phyloP scores from a whole-genome alignment of 1,139 yeast species.

The Saccharomyces pastorianus region DNA sequence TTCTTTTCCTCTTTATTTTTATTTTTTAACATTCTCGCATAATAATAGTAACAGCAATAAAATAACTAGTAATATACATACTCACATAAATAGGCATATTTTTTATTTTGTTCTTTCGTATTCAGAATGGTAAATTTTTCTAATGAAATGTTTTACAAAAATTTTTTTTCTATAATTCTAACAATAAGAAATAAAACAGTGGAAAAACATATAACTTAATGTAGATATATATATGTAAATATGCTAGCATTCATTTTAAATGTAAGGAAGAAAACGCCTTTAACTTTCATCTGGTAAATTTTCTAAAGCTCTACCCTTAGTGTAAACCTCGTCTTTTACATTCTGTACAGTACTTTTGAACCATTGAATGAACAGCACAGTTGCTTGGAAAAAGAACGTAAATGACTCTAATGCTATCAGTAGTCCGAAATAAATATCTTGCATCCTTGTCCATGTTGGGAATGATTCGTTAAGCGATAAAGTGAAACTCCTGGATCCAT shows the following conservation, averaged over 20 bases:
- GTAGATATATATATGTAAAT: neutral
- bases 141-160: neutral
- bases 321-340: conserved; percentile 54
- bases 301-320: conserved; percentile 53
- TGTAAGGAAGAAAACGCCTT: neutral
- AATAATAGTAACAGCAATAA: neutral
- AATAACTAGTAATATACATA: neutral
- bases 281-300: conserved; percentile 36
- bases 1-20: neutral
- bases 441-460: neutral
- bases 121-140: neutral
- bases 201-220: neutral
- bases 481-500: neutral
- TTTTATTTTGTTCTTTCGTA: neutral
- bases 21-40: neutral
- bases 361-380: conserved; percentile 11
- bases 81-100: neutral
- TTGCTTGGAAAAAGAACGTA: conserved; percentile 1
- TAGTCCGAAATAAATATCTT: neutral
- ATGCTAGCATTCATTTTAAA: neutral
- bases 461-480: neutral
- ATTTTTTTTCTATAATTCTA: neutral
- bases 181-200: neutral
- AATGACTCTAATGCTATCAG: neutral
- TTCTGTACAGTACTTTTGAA: conserved; percentile 28